These are phyloP conservation scores for Bretschneidera sinensis DNA, from an alignment of 345 rosid genomes.

Conservation along the genomic window DNA sequence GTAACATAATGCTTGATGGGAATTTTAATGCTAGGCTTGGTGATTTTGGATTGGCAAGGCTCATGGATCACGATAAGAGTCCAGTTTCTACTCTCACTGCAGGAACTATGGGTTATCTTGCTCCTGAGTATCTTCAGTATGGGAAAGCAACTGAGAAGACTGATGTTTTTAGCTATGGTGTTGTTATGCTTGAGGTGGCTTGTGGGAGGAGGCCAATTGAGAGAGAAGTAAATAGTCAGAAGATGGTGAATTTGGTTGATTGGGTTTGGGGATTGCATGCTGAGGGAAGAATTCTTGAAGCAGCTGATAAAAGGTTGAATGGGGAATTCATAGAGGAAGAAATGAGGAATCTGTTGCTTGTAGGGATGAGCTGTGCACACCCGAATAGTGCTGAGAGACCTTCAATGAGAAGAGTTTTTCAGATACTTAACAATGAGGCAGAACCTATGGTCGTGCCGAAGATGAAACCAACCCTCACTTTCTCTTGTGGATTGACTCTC, in stretches of 20 bases:
- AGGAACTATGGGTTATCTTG: slow-evolving; percentile 95
- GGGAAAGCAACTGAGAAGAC: slow-evolving; percentile 92
- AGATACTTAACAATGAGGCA: slow-evolving; percentile 66
- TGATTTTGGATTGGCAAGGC: slow-evolving; percentile 91
- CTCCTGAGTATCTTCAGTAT: slow-evolving; percentile 93
- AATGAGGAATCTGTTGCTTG: slow-evolving; percentile 77
- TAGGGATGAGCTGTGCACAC: slow-evolving; percentile 81
- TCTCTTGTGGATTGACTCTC: slow-evolving; percentile 59
- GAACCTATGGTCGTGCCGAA: slow-evolving; percentile 49
- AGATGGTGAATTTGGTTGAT: slow-evolving; percentile 82
- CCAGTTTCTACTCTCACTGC: slow-evolving; percentile 94
- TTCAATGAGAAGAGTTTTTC: slow-evolving; percentile 79
- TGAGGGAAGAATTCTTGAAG: slow-evolving; percentile 68
- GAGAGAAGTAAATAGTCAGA: slow-evolving; percentile 53
- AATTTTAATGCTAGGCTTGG: slow-evolving; percentile 84
- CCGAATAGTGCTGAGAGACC: slow-evolving; percentile 78
- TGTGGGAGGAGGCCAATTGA: slow-evolving; percentile 94
- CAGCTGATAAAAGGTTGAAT: slow-evolving; percentile 66
- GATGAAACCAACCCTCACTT: slow-evolving; percentile 75
- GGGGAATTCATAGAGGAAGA: slow-evolving; percentile 58
- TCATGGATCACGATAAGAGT: slow-evolving; percentile 88
- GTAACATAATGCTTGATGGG: slow-evolving; percentile 84
- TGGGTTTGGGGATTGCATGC: slow-evolving; percentile 83
- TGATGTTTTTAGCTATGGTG: slow-evolving; percentile 86
- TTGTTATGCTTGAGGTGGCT: slow-evolving; percentile 81